phyloP scores from a whole-genome alignment of 805 yeast genomes.

The Candida boidinii region DNA sequence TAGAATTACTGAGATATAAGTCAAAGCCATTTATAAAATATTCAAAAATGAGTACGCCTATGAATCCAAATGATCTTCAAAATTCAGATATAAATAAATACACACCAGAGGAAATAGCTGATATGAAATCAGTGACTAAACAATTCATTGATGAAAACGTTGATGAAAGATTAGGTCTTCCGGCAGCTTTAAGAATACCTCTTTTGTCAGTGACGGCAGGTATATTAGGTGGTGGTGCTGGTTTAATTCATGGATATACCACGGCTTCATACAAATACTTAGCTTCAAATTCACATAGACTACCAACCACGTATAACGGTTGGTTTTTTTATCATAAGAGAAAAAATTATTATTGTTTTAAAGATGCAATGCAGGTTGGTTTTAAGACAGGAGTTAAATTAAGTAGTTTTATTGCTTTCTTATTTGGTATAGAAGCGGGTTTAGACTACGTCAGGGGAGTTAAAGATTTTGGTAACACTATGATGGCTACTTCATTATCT shows the following conservation, averaged over 20 bases:
- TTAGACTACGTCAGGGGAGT: conserved; percentile 46
- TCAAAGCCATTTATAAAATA: no score
- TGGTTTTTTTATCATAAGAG: conserved; percentile 87
- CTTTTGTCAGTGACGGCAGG: conserved; percentile 31
- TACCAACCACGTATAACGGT: conserved; percentile 71
- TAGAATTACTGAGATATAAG: no score
- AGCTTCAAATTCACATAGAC: conserved; percentile 75
- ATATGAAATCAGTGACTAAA: conserved; percentile 3
- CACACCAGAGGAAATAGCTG: conserved; percentile 7
- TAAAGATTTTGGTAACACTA: conserved; percentile 52
- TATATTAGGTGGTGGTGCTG: conserved; percentile 39
- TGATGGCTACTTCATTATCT: conserved; percentile 42
- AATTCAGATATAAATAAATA: conserved; percentile 7
- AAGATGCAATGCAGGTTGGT: conserved; percentile 44
- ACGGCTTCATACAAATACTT: conserved; percentile 49
- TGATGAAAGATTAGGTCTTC: conserved; percentile 39
- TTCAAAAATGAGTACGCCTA: conserved; percentile 1
- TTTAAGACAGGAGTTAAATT: conserved; percentile 32
- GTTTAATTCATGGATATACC: conserved; percentile 53
- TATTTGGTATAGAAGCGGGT: conserved; percentile 54
- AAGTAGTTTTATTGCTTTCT: conserved; percentile 34
- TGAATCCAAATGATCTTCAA: conserved; percentile 10
- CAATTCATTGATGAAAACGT: conserved; percentile 4
- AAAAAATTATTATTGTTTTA: conserved; percentile 66
- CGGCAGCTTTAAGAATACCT: conserved; percentile 36